phyloP scores from a whole-genome alignment of 306 rosid species.

The Glycyrrhiza uralensis region DNA sequence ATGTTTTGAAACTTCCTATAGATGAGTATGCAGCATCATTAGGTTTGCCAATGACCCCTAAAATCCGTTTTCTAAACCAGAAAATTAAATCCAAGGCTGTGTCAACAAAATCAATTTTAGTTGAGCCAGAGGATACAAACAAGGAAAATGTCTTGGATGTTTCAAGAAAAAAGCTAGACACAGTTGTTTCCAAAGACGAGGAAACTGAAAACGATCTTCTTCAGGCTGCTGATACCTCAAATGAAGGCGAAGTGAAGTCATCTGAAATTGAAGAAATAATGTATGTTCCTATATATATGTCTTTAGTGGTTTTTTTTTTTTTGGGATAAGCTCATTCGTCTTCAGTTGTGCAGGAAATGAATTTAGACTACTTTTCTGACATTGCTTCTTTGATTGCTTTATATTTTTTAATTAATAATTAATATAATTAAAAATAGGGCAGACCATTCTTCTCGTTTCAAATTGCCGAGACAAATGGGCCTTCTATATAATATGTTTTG shows the following conservation, averaged over 20 bases:
- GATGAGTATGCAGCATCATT: conserved; percentile 75
- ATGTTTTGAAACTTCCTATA: conserved; percentile 66
- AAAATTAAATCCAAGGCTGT: conserved; percentile 46
- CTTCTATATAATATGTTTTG: background rate
- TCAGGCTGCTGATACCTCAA: conserved; percentile 26
- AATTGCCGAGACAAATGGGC: background rate
- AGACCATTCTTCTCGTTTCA: background rate
- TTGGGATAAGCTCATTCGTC: too few relatives aligned
- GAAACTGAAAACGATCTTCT: conserved; percentile 43
- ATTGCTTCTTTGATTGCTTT: background rate
- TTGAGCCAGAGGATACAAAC: conserved; percentile 40
- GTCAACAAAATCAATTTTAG: conserved; percentile 25
- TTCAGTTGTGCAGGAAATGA: background rate
- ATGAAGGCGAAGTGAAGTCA: conserved; percentile 33
- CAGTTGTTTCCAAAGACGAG: conserved; percentile 38
- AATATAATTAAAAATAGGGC: background rate
- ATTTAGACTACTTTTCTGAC: background rate
- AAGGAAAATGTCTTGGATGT: conserved; percentile 34
- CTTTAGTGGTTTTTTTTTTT: too few relatives aligned
- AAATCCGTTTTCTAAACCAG: conserved; percentile 60
- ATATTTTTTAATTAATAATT: background rate
- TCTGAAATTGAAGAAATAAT: conserved; percentile 40
- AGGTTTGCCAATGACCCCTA: conserved; percentile 88
- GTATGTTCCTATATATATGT: conserved; percentile 34
- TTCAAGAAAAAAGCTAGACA: conserved; percentile 46